Conservation (phyloP, 176 grass and related monocot genomes). For the Typha latifolia region DNA sequence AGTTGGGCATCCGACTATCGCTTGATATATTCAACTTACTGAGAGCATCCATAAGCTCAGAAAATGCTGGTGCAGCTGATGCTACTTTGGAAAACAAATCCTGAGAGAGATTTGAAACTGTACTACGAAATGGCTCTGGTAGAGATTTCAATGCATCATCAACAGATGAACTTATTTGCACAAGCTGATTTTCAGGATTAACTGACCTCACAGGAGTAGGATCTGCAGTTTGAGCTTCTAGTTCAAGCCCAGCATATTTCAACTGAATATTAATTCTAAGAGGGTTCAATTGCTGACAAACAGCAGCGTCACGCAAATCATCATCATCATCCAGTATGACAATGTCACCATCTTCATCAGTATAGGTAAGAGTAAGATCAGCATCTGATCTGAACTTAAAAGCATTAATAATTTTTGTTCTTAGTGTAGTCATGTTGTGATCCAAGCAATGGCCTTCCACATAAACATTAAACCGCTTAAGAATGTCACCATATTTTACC, state of each 20-base stretch:
- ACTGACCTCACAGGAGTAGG: neutral
- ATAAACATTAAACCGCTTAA: slow-evolving; percentile 48
- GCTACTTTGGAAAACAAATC: slow-evolving; percentile 40
- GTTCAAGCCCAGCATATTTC: slow-evolving; percentile 21
- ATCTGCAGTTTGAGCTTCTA: neutral
- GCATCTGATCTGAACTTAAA: slow-evolving; percentile 45
- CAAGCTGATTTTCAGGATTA: slow-evolving; percentile 12
- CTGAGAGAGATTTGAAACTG: slow-evolving; percentile 43
- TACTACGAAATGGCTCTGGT: slow-evolving; percentile 37
- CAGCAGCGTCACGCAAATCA: slow-evolving; percentile 57
- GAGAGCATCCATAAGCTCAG: slow-evolving; percentile 17
- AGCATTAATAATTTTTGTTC: slow-evolving; percentile 49
- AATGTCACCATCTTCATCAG: slow-evolving; percentile 56
- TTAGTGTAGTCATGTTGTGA: slow-evolving; percentile 26
- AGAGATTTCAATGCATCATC: slow-evolving; percentile 51
- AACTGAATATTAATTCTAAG: slow-evolving; percentile 51
- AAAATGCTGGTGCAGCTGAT: slow-evolving; percentile 5
- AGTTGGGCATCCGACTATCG: neutral
- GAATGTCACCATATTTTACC: slow-evolving; percentile 52
- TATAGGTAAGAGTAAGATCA: slow-evolving; percentile 56
- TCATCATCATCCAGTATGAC: slow-evolving; percentile 61
- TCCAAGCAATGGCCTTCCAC: slow-evolving; percentile 27
- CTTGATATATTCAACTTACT: slow-evolving; percentile 27
- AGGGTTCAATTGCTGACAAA: slow-evolving; percentile 65
- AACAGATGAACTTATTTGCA: slow-evolving; percentile 26